Evolutionary conservation across 2,329 filamentous ascomycete genomes (phyloP), one percentile per base, ranked within the genome.

Genomic region (Rachicladosporium sp.): DNA sequence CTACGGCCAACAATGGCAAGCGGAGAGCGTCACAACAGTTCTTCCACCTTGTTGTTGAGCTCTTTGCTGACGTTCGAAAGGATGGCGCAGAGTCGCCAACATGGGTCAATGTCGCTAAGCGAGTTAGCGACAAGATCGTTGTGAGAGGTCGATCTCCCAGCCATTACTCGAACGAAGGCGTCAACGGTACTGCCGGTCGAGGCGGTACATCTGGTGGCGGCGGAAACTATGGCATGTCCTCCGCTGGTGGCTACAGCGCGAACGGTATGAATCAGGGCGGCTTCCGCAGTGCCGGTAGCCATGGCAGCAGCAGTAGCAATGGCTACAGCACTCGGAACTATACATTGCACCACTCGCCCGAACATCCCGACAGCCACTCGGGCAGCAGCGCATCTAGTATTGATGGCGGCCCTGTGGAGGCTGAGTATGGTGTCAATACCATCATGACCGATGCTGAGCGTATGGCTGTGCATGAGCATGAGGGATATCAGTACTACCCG

Each of bases 1-100:
- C 88, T 1, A 94, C 87, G 0, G 85, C 86, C 15, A 95, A 94
- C 64, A 95, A 95, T 50, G 87, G 87, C 35, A 93, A 93, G 60
- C 73, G 88, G 49, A 72, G 88, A 41, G 87, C 87, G 1, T 85
- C 87, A 11, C 87, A 95, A 56, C 88, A 94, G 52, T 93, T 87
- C 59, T 94, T 93, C 54, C 84, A 91, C 52, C 70, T 95, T n/a
- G 75, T 93, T 34, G 80, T 93, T 3, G 86, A 93, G 56, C 74
- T 93, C 1, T 85, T 77, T 60, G 84, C 74, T 6, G 78, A 88
- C 47, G 65, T 85, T 6, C 70, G 75, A 2, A 55, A 59, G 27
- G 66, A 57, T 4, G 53, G 55, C 13, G 56, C 52, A 42, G 43
- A 55, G 49, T 58, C 65, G 11, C 70, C 74, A 1, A 69, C 73